A percentile compares a stretch with the other conserved stretches of the same genome.
Conservation (phyloP, 2,329 filamentous ascomycete species). For the Xylaria sp. region DNA sequence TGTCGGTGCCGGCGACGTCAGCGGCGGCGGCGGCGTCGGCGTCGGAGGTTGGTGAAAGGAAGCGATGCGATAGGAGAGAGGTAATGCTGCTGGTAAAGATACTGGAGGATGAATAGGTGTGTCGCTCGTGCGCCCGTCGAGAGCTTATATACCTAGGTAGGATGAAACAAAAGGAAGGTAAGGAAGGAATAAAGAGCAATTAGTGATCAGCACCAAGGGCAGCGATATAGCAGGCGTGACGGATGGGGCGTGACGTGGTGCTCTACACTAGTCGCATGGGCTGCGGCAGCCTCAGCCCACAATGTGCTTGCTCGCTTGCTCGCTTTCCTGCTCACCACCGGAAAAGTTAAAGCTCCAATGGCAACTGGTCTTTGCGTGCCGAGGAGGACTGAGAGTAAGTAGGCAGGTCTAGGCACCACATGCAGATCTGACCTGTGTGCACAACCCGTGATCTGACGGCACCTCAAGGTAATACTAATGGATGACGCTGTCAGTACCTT, state of each 20-base stretch:
- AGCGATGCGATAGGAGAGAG: background rate
- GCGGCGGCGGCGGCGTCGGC: background rate
- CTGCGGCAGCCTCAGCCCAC: conserved; percentile 6
- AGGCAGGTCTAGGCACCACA: conserved; percentile 7
- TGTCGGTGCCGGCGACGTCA: background rate
- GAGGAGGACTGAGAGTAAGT: conserved; percentile 2
- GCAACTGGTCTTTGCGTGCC: background rate
- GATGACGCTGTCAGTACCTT: background rate
- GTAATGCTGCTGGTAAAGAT: background rate
- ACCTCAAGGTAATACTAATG: background rate
- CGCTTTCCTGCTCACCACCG: background rate
- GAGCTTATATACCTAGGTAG: conserved; percentile 22
- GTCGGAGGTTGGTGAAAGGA: background rate
- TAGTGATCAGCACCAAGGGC: conserved; percentile 11
- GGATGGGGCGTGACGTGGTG: conserved; percentile 33
- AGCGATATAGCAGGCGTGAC: conserved; percentile 18
- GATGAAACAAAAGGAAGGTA: background rate
- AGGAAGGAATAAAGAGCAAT: background rate
- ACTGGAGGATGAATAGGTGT: background rate
- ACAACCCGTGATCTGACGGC: background rate
- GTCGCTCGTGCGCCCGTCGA: background rate
- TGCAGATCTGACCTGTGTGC: background rate
- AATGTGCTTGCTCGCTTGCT: background rate
- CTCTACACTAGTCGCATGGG: background rate
- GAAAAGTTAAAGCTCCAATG: conserved; percentile 1